These are phyloP conservation scores for Pyrenophora tritici-repentis DNA, from an alignment of 2,329 filamentous ascomycete genomes.

Conservation along the genomic window DNA sequence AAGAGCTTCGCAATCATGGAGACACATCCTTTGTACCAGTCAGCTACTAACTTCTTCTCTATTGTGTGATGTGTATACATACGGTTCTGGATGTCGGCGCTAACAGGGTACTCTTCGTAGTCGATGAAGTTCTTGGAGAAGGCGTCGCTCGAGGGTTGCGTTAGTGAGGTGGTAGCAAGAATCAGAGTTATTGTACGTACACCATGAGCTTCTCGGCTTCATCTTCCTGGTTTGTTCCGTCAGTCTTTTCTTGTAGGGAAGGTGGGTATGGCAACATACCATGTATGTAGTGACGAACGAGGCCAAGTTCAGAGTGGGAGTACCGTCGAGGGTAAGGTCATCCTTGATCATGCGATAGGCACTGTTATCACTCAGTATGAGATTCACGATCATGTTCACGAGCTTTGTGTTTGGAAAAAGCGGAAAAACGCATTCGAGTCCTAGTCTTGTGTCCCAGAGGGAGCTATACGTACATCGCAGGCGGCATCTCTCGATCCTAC, in stretches of 20 bases:
- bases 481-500: conserved; percentile 73
- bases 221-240: conserved; percentile 67
- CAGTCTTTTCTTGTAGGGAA: conserved; percentile 33
- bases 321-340: conserved; percentile 86
- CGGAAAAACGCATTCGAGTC: background rate
- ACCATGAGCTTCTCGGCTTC: conserved; percentile 96
- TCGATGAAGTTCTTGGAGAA: conserved; percentile 88
- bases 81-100: conserved; percentile 73
- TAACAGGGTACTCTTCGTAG: conserved; percentile 58
- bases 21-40: conserved; percentile 36
- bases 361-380: conserved; percentile 15
- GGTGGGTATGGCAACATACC: conserved; percentile 54
- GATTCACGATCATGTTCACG: too few relatives aligned
- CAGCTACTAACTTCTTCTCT: conserved; percentile 57
- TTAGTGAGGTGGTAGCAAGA: conserved; percentile 5
- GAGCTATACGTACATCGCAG: conserved; percentile 62
- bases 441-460: background rate
- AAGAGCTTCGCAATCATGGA: conserved; percentile 75
- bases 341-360: conserved; percentile 96
- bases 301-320: conserved; percentile 67
- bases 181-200: conserved; percentile 51
- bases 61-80: conserved; percentile 77
- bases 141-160: conserved; percentile 59
- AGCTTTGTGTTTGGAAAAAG: too few relatives aligned
- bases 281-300: conserved; percentile 97